Evolutionary conservation across 2,329 filamentous ascomycete genomes (phyloP), one percentile per base, ranked within the genome.

Genomic region (Mariannaea sp.): DNA sequence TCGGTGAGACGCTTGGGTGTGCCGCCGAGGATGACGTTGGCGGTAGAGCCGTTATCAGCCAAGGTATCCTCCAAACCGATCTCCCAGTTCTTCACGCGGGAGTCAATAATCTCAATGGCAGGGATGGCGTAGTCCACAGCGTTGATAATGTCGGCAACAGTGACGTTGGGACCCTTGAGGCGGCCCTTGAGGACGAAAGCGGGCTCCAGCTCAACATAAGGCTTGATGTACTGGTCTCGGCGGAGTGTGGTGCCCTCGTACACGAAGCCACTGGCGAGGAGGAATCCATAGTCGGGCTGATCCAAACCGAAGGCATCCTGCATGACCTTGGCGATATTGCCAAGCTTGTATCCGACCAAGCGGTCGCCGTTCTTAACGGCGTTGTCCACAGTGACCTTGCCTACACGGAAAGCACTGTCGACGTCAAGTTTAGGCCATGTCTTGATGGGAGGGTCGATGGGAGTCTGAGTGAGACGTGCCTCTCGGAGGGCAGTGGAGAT

Each of bases 241-340:
- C 45, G 19, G 22, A 68, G 50, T 26, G 53, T 59, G 4, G 58
- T 51, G 33, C 64, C 66, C 42, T 68, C 64, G 40, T 67, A 65
- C 10, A 49, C 14, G 51, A 67, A 68, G 26, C 53, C 53, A 17
- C 62, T 67, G 16, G 57, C 59, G 3, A 67, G 49, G 7, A 66
- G 53, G 55, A 64, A 67, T 29, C 65, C 64, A 19, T 68, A 66
- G 41, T 67, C 65, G 6, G 66, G 66, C 20, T 64, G 61, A 39
- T 65, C 65, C 7, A 68, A 57, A 3, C 64, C 63, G 38, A 67
- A 67, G 9, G 65, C 65, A 16, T 59, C 62, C 41, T 67, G 65
- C 64, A 67, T 68, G 22, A 67, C 66, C 48, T 67, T 67, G n/a
- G 62, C 65, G 42, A 68, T 66, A 47, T 68, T 67, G 36, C 65